Evolutionary conservation across 2,329 filamentous ascomycete species (phyloP).

Genomic region (Curvularia hawaiiensis): DNA sequence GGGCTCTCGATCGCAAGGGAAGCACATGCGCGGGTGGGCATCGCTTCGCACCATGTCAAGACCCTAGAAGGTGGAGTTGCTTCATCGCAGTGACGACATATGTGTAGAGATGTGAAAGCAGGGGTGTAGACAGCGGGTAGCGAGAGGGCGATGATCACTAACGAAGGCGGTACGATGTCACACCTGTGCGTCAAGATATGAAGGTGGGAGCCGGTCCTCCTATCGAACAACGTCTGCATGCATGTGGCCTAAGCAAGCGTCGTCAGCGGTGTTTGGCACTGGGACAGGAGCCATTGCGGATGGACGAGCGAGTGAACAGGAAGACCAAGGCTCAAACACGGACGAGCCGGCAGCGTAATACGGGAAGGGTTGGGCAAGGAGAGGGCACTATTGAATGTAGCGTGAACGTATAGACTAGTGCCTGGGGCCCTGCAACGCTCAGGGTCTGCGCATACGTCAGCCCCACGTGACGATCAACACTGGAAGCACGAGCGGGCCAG

Average conservation of each 20-base stretch:
- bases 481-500: background rate
- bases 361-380: constrained; percentile 3
- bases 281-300: background rate
- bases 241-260: background rate
- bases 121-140: background rate
- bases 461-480: constrained; percentile 16
- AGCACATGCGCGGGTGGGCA: background rate
- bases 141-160: background rate
- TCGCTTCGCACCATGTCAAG: background rate
- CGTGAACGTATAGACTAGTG: constrained; percentile 8
- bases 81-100: constrained; percentile 1
- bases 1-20: constrained; percentile 4
- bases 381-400: constrained; percentile 1
- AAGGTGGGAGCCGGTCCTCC: background rate
- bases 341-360: background rate
- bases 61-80: background rate
- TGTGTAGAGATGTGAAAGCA: background rate
- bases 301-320: background rate
- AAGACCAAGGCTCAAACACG: background rate
- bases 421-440: constrained; percentile 4
- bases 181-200: background rate
- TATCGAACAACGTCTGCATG: background rate
- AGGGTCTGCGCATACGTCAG: constrained; percentile 18
- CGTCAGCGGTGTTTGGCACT: background rate
- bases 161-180: background rate